These are phyloP conservation scores for Nannizziopsis arthrosporioides DNA, from an alignment of 2,329 filamentous ascomycete species.

Conservation along the genomic window DNA sequence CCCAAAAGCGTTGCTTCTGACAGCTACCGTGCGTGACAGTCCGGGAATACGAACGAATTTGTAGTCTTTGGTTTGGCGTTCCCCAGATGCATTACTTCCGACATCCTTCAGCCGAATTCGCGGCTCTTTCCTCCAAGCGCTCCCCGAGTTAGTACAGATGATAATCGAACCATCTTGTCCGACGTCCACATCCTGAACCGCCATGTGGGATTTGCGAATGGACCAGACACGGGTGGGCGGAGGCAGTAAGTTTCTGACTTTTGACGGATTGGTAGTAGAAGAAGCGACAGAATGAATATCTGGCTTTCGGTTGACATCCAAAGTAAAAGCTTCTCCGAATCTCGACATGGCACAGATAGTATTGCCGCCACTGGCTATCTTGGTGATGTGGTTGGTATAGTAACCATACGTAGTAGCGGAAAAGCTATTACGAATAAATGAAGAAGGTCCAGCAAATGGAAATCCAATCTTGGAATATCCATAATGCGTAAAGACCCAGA, in stretches of 20 bases:
- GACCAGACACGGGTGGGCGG: conserved; percentile 76
- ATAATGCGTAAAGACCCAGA: conserved; percentile 91
- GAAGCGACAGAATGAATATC: conserved; percentile 50
- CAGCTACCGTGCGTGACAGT: conserved; percentile 70
- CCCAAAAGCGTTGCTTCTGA: conserved; percentile 79
- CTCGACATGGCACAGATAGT: conserved; percentile 81
- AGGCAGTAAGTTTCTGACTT: conserved; percentile 74
- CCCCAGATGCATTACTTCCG: conserved; percentile 35
- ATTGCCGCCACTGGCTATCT: conserved; percentile 74
- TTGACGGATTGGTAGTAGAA: conserved; percentile 85
- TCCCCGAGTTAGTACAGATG: conserved; percentile 80
- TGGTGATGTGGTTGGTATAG: conserved; percentile 56
- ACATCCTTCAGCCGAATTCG: conserved; percentile 67
- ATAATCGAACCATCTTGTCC: conserved; percentile 92
- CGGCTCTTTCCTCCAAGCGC: conserved; percentile 81
- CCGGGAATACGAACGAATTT: conserved; percentile 89
- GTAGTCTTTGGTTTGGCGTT: conserved; percentile 69
- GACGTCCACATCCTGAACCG: conserved; percentile 73
- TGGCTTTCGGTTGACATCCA: conserved; percentile 58
- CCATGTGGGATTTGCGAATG: conserved; percentile 70
- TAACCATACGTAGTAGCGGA: conserved; percentile 54
- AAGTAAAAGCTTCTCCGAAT: conserved; percentile 76
- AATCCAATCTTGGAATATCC: conserved; percentile 88
- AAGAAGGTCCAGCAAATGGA: conserved; percentile 59
- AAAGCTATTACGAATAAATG: conserved; percentile 55